Conservation (phyloP, 192 early-diverging fungal genomes). For the Coemansia sp. region DNA sequence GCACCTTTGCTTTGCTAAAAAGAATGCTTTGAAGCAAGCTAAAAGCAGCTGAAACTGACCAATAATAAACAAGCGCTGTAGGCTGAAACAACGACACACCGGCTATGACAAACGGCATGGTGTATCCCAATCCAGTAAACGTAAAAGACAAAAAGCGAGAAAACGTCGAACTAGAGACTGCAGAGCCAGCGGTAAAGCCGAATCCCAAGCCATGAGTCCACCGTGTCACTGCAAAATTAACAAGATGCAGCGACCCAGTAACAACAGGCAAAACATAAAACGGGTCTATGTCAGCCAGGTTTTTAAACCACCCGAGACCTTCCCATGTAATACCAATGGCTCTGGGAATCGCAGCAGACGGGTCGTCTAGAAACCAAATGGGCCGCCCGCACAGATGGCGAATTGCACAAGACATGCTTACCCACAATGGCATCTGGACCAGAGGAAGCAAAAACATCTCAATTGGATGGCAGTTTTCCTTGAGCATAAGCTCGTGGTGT, state of each 20-base stretch:
- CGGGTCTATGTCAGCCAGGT: conserved; percentile 25
- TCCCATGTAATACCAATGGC: conserved; percentile 34
- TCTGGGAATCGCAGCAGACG: not conserved
- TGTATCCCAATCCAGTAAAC: not conserved
- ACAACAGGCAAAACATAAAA: conserved; percentile 18
- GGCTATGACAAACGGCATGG: conserved; percentile 7
- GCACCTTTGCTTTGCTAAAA: conserved; percentile 19
- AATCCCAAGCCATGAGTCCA: not conserved
- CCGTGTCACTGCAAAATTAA: conserved; percentile 17
- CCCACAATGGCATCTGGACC: conserved; percentile 44
- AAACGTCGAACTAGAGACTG: not conserved
- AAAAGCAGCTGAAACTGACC: conserved; percentile 28
- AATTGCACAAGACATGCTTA: conserved; percentile 30
- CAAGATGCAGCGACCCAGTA: conserved; percentile 9
- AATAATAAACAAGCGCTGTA: conserved; percentile 31
- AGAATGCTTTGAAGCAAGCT: conserved; percentile 21
- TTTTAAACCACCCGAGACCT: conserved; percentile 40
- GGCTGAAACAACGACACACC: conserved; percentile 14
- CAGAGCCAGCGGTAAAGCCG: not conserved
- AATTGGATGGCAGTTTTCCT: conserved; percentile 44
- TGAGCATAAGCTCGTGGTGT: conserved; percentile 30
- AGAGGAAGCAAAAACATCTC: conserved; percentile 27
- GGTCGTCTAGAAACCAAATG: conserved; percentile 4
- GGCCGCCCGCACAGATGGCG: conserved; percentile 35
- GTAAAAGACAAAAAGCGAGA: not conserved